Evolutionary conservation across 352 stramenopile species (phyloP), one percentile per base, ranked within the genome.

Genomic region (Globisporangium parvum): DNA sequence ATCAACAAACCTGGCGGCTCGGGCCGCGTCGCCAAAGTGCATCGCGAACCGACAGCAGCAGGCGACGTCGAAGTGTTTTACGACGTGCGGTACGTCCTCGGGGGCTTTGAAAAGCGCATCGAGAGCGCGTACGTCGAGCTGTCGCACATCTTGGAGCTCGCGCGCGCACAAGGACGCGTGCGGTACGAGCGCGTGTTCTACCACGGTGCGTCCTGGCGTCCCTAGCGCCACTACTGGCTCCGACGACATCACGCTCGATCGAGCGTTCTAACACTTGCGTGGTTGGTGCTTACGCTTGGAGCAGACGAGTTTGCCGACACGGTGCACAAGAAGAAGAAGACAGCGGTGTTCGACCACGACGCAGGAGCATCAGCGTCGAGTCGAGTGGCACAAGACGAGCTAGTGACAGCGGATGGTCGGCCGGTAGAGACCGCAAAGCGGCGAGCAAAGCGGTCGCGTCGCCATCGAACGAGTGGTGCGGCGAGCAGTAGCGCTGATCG

Each of bases 1-100:
- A 95, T 95, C 57, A 95, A 95, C 57, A 95, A 95, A 50, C 73
- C 70, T 15, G 85, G 85, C 51, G 85, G 85, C 17, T 67, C 82
- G 0, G 85, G 79, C 3, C 78, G 75, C 33, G 66, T 95, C 39
- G 66, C 62, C 4, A 66, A 61, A 1, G 65, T 91, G 1, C 59
- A 85, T 47, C 51, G 52, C 20, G 77, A 87, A 8, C 50, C 23
- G 0, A 48, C 33, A 9, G 60, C 49, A 9, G 55, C 61, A 5
- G 67, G 57, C 23, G 18, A 62, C 10, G 20, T 51, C 3, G 54
- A 71, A 14, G 57, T 75, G 2, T 58, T 91, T n/a, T 92, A 91
- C 52, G 83, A 92, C 55, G 81, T 95, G 18, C 79, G 83, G 42
- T 95, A 95, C 54, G 73, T 95, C 23, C 44, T 91, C 14, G 80